Percentiles rank a stretch among this genome's conserved stretches.
phyloP scores from a whole-genome alignment of 1,139 yeast genomes.

The Taphrina betulina region DNA sequence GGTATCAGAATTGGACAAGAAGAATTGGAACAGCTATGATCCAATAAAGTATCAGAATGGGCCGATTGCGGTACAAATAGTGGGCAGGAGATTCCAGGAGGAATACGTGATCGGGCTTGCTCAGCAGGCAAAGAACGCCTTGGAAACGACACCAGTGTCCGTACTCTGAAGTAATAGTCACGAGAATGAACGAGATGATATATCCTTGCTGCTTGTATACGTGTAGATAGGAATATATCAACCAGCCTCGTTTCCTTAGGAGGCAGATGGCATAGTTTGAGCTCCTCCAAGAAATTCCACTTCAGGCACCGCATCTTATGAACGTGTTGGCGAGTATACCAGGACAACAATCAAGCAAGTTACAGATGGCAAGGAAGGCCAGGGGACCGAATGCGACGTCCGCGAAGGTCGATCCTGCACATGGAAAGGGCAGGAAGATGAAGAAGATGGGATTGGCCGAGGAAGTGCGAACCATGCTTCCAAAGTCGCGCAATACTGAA shows the following conservation, averaged over 20 bases:
- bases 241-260: no score
- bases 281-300: constrained; percentile 17
- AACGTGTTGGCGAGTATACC: neutral
- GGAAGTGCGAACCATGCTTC: constrained; percentile 29
- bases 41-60: constrained; percentile 48
- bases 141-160: no score
- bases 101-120: constrained; percentile 48
- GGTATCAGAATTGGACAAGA: constrained; percentile 42
- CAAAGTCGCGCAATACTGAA: constrained; percentile 13
- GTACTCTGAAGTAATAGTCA: neutral
- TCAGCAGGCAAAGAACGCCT: constrained; percentile 37
- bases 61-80: constrained; percentile 50
- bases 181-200: neutral
- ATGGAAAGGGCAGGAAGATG: constrained; percentile 20
- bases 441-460: constrained; percentile 29
- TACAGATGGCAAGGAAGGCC: constrained; percentile 31
- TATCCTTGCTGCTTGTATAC: no score
- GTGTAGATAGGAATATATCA: no score
- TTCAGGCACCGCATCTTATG: constrained; percentile 5
- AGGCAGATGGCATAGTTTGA: no score
- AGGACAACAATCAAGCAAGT: no score
- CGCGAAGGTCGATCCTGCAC: constrained; percentile 25
- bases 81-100: constrained; percentile 49
- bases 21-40: constrained; percentile 33
- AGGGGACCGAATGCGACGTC: constrained; percentile 32